Percentiles rank a stretch among this genome's conserved stretches.
Evolutionary conservation across 371 early-diverging fungal genomes (phyloP).

Genomic region (Dichotomocladium elegans): DNA sequence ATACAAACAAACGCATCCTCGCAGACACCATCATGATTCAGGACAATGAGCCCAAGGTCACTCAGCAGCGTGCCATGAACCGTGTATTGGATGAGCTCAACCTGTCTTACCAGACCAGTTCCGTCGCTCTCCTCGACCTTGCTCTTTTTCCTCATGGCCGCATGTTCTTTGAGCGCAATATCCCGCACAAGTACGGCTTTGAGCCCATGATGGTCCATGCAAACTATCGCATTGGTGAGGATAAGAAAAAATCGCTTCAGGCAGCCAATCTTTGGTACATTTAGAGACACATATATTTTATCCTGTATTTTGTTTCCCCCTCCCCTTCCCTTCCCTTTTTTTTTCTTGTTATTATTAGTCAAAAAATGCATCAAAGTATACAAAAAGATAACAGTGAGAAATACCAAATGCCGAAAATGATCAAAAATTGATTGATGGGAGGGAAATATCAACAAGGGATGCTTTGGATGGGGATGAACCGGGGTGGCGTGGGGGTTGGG

Average conservation of each 20-base stretch:
- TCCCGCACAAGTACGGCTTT: constrained; percentile 33
- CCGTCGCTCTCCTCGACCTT: constrained; percentile 33
- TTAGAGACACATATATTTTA: background rate
- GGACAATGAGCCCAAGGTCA: constrained; percentile 38
- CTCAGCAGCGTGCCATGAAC: constrained; percentile 51
- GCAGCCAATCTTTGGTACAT: constrained; percentile 41
- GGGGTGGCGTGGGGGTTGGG: too few relatives aligned
- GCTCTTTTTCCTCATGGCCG: constrained; percentile 44
- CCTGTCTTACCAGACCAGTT: constrained; percentile 37
- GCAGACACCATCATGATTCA: constrained; percentile 38
- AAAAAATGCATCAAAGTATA: background rate
- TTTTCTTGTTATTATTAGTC: background rate
- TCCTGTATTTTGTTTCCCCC: background rate
- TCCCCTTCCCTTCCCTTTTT: background rate
- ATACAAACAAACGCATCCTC: constrained; percentile 38
- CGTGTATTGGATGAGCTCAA: constrained; percentile 37
- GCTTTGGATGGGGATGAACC: background rate
- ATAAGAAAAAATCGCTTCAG: constrained; percentile 46
- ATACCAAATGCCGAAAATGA: background rate
- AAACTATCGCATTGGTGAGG: constrained; percentile 47
- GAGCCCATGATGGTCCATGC: constrained; percentile 49
- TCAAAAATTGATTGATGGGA: background rate
- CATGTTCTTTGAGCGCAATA: constrained; percentile 35
- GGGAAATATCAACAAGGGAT: background rate
- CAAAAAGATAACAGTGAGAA: background rate